Base-by-base conservation (phyloP, 768 basidiomycete genomes). In the Mycena metata region DNA sequence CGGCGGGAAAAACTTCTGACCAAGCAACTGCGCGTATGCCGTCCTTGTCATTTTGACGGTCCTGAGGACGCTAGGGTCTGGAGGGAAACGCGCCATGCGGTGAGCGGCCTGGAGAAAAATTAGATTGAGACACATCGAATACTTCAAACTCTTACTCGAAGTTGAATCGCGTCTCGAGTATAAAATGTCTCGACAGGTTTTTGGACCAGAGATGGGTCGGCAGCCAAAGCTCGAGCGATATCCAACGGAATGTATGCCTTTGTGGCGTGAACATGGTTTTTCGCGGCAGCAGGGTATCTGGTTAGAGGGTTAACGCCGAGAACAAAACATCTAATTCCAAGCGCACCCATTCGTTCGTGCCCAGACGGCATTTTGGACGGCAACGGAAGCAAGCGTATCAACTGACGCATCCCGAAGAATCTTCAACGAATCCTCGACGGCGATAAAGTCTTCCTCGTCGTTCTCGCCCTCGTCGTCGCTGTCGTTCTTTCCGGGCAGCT, bases 111-210 rank as follows among this genome's bases (percentile, higher is more conserved):
- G 71, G 26, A 43, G n/a, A 23, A 19, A 52, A 35, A 36, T 60
- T 47, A 56, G 46, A 33, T 33, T 47, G 49, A 24, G 35, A 1
- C 64, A 46, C 9, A 26, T 5, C 54, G 7, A 39, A 42, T 41
- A 50, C 45, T 52, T 26, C n/a, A 42, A 23, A 39, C 47, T 78
- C 90, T 79, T 79, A 97, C 95, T 43, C 96, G 90, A 60, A 98
- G 82, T 77, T 96, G 96, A 16, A 91, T 83, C 1, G 94, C 93
- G 82, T 99, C 98, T 60, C 98, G 87, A 5, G 96, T 98, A 78
- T 99, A 99, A 78, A 99, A 99, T 5, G 93, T 87, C 79, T 96
- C 96, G 4, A 93, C 87, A 0, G 96, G 93, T 74, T 90, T 92
- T 73, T 98, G 96, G 17, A 96, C 83, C 16, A 99, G 85, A 2